Evolutionary conservation across 768 basidiomycete genomes (phyloP).

Genomic region (Mycena rebaudengoi): DNA sequence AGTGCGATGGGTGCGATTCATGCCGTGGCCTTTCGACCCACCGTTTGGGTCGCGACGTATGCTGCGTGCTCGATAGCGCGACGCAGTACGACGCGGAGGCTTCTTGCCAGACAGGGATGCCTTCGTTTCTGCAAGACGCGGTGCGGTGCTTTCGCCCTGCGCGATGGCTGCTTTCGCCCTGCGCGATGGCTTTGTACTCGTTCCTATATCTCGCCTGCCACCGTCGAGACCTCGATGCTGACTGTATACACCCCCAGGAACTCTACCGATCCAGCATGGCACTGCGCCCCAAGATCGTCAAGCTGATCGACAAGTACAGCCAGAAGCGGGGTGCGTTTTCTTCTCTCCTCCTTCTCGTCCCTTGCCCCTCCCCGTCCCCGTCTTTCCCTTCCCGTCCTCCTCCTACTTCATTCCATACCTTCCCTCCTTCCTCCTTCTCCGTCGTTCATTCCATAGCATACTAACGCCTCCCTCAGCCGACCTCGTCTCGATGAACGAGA

Average conservation of each 20-base stretch:
- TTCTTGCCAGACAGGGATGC: too few relatives aligned
- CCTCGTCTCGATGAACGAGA: conserved; percentile 93
- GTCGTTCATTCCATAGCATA: conserved; percentile 38
- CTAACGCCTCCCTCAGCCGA: conserved; percentile 68
- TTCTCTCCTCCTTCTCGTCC: background rate
- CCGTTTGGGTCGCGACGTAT: too few relatives aligned
- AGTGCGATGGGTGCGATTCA: too few relatives aligned
- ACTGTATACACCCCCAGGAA: conserved; percentile 67
- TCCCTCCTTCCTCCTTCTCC: too few relatives aligned
- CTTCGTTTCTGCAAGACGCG: too few relatives aligned
- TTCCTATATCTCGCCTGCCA: too few relatives aligned
- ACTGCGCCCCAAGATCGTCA: conserved; percentile 93
- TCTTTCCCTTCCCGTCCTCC: background rate
- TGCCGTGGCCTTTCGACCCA: too few relatives aligned
- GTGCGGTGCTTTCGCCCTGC: background rate
- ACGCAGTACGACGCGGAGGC: too few relatives aligned
- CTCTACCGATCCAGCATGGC: conserved; percentile 91
- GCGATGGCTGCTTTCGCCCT: too few relatives aligned
- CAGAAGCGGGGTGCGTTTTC: conserved; percentile 74
- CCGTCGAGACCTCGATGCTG: too few relatives aligned
- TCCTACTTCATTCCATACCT: background rate
- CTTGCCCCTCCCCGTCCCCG: background rate
- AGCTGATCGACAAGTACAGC: conserved; percentile 95
- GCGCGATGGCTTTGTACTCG: too few relatives aligned
- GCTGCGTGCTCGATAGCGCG: too few relatives aligned